Conservation (phyloP, 140 eudicot species). For the Cichorium intybus region DNA sequence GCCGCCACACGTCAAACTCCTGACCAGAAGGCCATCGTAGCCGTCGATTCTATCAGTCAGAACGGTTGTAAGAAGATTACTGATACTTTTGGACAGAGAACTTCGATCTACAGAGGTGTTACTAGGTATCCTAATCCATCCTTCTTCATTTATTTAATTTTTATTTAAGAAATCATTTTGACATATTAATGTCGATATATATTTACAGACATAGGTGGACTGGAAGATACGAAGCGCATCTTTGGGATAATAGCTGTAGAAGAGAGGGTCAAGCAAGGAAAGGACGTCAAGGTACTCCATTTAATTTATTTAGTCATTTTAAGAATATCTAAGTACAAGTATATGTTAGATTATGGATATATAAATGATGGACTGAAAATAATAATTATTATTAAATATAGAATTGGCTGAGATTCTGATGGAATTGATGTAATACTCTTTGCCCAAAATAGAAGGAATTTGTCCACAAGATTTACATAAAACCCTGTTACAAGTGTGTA, state of each 20-base stretch:
- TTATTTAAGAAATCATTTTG: not conserved
- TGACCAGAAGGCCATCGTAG: conserved; percentile 43
- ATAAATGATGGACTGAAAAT: not conserved
- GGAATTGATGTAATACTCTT: conserved; percentile 14
- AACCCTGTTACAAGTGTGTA: conserved; percentile 15
- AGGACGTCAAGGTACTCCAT: conserved; percentile 84
- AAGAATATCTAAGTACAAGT: not conserved
- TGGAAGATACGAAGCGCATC: conserved; percentile 98
- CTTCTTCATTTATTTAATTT: not conserved
- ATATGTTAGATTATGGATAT: not conserved
- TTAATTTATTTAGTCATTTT: not conserved
- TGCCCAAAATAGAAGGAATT: conserved; percentile 31
- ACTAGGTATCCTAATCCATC: conserved; percentile 45
- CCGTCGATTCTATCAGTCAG: conserved; percentile 37
- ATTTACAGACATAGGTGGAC: conserved; percentile 88
- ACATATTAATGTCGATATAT: not conserved
- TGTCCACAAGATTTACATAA: conserved; percentile 26
- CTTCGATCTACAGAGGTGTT: conserved; percentile 91
- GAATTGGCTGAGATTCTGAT: conserved; percentile 22
- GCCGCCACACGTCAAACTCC: not conserved
- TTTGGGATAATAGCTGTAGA: conserved; percentile 98
- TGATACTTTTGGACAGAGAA: conserved; percentile 90
- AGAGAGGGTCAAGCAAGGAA: conserved; percentile 95
- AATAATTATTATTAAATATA: too few relatives aligned
- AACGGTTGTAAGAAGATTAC: conserved; percentile 60